Conservation (phyloP, 805 yeast species). For the Metschnikowia noctiluminum region DNA sequence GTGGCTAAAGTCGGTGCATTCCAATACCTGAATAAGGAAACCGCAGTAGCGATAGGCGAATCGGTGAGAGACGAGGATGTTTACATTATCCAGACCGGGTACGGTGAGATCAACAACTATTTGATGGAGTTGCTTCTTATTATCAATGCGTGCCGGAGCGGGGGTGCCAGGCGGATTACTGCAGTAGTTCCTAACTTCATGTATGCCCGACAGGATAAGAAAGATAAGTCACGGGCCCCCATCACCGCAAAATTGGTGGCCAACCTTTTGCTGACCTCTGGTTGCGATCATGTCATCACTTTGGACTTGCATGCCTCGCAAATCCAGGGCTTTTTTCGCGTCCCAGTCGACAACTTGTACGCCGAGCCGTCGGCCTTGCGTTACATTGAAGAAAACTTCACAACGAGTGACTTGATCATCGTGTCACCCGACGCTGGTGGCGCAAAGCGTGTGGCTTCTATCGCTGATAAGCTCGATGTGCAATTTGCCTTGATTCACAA, state of each 20-base stretch:
- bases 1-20: slow-evolving; percentile 61
- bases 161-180: slow-evolving; percentile 78
- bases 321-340: slow-evolving; percentile 80
- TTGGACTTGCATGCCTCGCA: slow-evolving; percentile 90
- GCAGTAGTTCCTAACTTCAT: slow-evolving; percentile 85
- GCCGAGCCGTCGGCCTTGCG: slow-evolving; percentile 81
- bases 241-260: slow-evolving; percentile 85
- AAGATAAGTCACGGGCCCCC: slow-evolving; percentile 85
- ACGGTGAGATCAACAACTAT: slow-evolving; percentile 70
- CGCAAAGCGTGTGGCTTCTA: slow-evolving; percentile 82
- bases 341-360: slow-evolving; percentile 79
- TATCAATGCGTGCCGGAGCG: slow-evolving; percentile 80
- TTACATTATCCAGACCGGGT: slow-evolving; percentile 75
- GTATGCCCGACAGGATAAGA: slow-evolving; percentile 85
- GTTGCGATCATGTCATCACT: slow-evolving; percentile 82
- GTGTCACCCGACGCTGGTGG: slow-evolving; percentile 91
- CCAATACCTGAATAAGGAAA: slow-evolving; percentile 64
- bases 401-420: slow-evolving; percentile 61
- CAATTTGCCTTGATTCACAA: slow-evolving; percentile 83
- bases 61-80: slow-evolving; percentile 84
- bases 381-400: slow-evolving; percentile 62
- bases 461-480: slow-evolving; percentile 75
- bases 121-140: slow-evolving; percentile 71
- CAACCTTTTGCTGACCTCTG: slow-evolving; percentile 79
- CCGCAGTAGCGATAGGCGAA: slow-evolving; percentile 73